These are phyloP conservation scores for Daldinia decipiens DNA, from an alignment of 495 filamentous ascomycete genomes.

Conservation along the genomic window DNA sequence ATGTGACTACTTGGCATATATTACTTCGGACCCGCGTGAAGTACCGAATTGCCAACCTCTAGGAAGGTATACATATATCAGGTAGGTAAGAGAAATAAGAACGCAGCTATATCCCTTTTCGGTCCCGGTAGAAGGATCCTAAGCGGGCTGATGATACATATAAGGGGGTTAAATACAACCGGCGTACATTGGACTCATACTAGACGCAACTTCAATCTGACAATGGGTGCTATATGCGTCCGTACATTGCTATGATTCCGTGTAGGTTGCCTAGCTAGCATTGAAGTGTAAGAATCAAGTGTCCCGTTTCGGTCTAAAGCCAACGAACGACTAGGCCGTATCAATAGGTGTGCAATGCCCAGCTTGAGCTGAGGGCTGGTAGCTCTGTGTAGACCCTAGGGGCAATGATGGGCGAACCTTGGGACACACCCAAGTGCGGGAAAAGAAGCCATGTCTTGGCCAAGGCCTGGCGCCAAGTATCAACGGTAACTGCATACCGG, in stretches of 20 bases:
- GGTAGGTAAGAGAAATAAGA: not conserved
- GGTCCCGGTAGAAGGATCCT: not conserved
- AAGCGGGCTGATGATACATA: not conserved
- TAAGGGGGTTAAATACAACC: slow-evolving; percentile 1
- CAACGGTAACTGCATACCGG: slow-evolving; percentile 1
- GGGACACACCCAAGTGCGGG: not conserved
- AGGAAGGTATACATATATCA: not conserved
- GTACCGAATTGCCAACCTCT: not conserved
- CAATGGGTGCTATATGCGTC: not conserved
- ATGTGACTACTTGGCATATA: not conserved
- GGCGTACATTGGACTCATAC: not conserved
- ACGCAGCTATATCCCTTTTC: not conserved
- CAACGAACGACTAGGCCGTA: not conserved
- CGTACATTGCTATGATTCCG: no score
- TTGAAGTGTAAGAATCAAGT: not conserved
- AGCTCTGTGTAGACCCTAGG: not conserved
- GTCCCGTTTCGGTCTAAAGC: not conserved
- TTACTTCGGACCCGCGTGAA: not conserved
- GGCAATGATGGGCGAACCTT: not conserved
- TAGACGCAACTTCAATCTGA: not conserved
- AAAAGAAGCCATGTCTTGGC: not conserved
- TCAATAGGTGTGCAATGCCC: not conserved
- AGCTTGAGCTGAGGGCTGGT: not conserved
- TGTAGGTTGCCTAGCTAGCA: no score
- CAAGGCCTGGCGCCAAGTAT: not conserved